phyloP scores from a whole-genome alignment of 805 yeast genomes.

The Ogataea ganodermae region DNA sequence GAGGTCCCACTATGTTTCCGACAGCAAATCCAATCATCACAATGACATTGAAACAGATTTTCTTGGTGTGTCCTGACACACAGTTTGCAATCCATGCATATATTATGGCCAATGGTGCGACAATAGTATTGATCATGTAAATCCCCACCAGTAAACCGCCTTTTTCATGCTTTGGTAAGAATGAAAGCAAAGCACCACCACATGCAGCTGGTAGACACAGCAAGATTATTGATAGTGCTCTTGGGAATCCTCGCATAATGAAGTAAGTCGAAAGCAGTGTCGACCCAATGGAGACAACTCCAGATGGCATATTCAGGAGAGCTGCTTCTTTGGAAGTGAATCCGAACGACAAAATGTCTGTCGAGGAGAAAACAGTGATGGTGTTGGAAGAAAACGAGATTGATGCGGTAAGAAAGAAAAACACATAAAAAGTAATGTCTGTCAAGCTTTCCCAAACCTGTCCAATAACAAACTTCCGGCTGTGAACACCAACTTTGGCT shows the following conservation, averaged over 20 bases:
- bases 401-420: slow-evolving; percentile 45
- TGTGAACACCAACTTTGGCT: slow-evolving; percentile 55
- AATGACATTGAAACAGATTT: slow-evolving; percentile 52
- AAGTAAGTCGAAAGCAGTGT: slow-evolving; percentile 33
- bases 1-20: slow-evolving; percentile 63
- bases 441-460: slow-evolving; percentile 49
- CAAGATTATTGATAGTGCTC: slow-evolving; percentile 22
- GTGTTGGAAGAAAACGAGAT: slow-evolving; percentile 56
- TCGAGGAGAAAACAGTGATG: slow-evolving; percentile 52
- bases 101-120: slow-evolving; percentile 44
- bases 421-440: slow-evolving; percentile 54
- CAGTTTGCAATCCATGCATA: slow-evolving; percentile 65
- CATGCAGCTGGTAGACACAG: slow-evolving; percentile 51
- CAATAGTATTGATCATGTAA: slow-evolving; percentile 29
- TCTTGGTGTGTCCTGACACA: slow-evolving; percentile 63
- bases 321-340: slow-evolving; percentile 47
- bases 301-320: slow-evolving; percentile 58
- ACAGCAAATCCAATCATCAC: slow-evolving; percentile 59
- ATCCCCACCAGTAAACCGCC: slow-evolving; percentile 33
- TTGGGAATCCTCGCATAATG: slow-evolving; percentile 23
- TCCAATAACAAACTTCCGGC: slow-evolving; percentile 44
- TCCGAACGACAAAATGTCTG: slow-evolving; percentile 55
- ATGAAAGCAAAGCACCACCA: slow-evolving; percentile 44
- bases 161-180: slow-evolving; percentile 28
- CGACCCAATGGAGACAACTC: slow-evolving; percentile 47